Percentiles rank a stretch among this genome's conserved stretches.
These are phyloP conservation scores for Lithocarpus polystachyus DNA, from an alignment of 306 rosid genomes.

Conservation along the genomic window DNA sequence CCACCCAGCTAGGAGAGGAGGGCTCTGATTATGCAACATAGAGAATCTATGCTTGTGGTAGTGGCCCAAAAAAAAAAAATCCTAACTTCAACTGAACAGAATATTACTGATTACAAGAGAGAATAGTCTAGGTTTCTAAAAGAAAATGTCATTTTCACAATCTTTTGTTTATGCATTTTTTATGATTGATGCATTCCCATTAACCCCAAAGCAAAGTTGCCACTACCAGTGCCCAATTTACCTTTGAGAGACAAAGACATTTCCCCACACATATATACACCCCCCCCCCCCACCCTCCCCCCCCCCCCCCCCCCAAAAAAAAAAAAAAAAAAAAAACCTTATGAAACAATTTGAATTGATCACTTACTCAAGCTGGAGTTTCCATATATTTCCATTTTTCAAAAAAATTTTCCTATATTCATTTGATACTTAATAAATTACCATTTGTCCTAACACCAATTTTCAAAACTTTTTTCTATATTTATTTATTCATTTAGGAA, in stretches of 20 bases:
- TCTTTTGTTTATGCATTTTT: slow-evolving; percentile 85
- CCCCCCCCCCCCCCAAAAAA: no score
- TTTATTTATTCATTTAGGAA: no score
- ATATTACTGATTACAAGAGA: slow-evolving; percentile 37
- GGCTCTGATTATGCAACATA: slow-evolving; percentile 41
- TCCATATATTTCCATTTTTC: no score
- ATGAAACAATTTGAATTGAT: no score
- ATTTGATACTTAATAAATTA: no score
- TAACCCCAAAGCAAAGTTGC: slow-evolving; percentile 45
- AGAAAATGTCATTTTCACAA: slow-evolving; percentile 57
- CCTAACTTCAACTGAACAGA: slow-evolving; percentile 28
- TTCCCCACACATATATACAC: no score
- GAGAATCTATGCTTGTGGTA: slow-evolving; percentile 85
- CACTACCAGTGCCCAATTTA: slow-evolving; percentile 8
- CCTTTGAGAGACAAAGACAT: slow-evolving; percentile 2
- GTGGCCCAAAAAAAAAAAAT: slow-evolving; percentile 32
- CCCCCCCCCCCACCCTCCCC: no score
- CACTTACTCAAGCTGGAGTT: no score
- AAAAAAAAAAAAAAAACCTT: no score
- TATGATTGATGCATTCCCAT: slow-evolving; percentile 79
- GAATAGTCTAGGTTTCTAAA: slow-evolving; percentile 61
- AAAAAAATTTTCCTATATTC: no score
- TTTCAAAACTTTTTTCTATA: no score
- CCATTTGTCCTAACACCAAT: no score
- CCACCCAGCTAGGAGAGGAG: slow-evolving; percentile 55